A percentile compares a stretch with the other conserved stretches of the same genome.
phyloP scores from a whole-genome alignment of 305 asterid species.

The Galium porrigens region DNA sequence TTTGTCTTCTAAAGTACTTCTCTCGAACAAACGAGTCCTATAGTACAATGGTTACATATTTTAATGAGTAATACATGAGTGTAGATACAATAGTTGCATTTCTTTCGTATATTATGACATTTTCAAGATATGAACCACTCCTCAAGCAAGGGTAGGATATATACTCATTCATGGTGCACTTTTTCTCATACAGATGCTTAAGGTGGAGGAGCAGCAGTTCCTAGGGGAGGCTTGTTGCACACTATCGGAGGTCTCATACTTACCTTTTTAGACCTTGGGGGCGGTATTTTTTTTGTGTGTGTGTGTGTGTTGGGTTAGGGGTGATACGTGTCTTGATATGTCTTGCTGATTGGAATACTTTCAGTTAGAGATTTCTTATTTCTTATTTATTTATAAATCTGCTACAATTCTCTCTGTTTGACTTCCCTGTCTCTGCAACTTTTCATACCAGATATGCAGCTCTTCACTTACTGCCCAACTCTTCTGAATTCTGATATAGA shows the following conservation, averaged over 20 bases:
- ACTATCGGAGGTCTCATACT: conserved; percentile 57
- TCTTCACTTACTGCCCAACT: background rate
- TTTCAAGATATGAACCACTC: background rate
- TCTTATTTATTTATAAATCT: background rate
- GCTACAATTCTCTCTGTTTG: background rate
- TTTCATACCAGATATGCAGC: conserved; percentile 1
- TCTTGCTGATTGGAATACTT: background rate
- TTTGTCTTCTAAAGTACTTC: conserved; percentile 1
- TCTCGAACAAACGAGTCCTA: background rate
- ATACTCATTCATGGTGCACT: background rate
- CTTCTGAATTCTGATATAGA: background rate
- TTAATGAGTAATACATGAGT: background rate
- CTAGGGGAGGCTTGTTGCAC: conserved; percentile 87
- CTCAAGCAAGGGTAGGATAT: background rate
- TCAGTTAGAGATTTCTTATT: background rate
- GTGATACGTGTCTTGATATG: background rate
- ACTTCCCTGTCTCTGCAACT: too few species aligned
- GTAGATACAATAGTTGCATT: background rate
- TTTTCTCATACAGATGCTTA: conserved; percentile 41
- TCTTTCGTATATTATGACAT: background rate
- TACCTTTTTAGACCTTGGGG: conserved; percentile 10
- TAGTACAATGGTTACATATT: background rate
- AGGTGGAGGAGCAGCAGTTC: conserved; percentile 89
- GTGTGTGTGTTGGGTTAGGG: background rate
- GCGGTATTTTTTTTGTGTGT: background rate